A percentile compares a stretch with the other conserved stretches of the same genome.
phyloP scores from a whole-genome alignment of 768 basidiomycete species.

The Fibroporia radiculosa region DNA sequence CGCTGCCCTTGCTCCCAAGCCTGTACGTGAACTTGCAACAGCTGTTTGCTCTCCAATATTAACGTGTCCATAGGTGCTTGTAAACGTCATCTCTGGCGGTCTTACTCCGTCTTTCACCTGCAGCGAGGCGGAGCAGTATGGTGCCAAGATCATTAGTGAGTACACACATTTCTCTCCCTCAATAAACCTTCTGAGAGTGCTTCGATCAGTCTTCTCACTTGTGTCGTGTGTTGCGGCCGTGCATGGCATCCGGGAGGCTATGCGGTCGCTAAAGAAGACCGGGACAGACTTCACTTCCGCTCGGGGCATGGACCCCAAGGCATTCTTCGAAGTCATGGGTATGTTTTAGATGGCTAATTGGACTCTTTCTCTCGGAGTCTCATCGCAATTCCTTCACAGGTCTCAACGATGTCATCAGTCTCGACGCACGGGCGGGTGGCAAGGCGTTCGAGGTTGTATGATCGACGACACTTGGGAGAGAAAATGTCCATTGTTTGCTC shows the following conservation, averaged over 20 bases:
- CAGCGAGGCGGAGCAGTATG: slow-evolving; percentile 58
- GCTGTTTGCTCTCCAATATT: not conserved
- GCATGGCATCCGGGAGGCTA: slow-evolving; percentile 72
- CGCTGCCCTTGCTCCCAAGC: slow-evolving; percentile 61
- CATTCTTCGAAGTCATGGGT: slow-evolving; percentile 77
- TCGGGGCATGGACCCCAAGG: slow-evolving; percentile 65
- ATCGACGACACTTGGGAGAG: no score
- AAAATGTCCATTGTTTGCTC: no score
- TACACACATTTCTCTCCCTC: slow-evolving; percentile 6
- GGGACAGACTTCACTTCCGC: slow-evolving; percentile 62
- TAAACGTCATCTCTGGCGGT: slow-evolving; percentile 78
- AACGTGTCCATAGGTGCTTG: slow-evolving; percentile 43
- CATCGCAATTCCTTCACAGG: no score
- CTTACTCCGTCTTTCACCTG: slow-evolving; percentile 69
- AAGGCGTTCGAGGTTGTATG: slow-evolving; percentile 48
- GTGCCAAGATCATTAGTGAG: slow-evolving; percentile 75
- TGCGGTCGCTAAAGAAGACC: slow-evolving; percentile 68
- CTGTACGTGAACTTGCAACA: slow-evolving; percentile 30
- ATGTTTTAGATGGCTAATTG: no score
- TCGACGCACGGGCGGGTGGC: slow-evolving; percentile 54
- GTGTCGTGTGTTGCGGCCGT: slow-evolving; percentile 72
- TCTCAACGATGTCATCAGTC: slow-evolving; percentile 43
- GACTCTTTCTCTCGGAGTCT: no score
- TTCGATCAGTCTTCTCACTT: slow-evolving; percentile 55
- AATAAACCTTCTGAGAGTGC: not conserved